Evolutionary conservation across 805 yeast genomes (phyloP).

Genomic region (Isabelozyma rhagii): DNA sequence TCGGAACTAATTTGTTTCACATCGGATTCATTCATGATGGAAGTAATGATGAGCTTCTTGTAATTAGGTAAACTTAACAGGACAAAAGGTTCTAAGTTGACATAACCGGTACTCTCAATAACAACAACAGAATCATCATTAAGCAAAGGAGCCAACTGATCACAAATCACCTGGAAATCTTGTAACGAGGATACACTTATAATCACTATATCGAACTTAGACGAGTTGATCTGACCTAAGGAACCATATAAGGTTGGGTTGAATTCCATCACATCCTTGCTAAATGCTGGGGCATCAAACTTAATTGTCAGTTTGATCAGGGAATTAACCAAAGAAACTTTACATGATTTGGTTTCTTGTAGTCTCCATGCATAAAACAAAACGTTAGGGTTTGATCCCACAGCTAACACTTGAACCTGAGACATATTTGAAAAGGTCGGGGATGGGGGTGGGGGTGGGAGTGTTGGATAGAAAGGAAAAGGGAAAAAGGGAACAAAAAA

Average conservation of each 20-base stretch:
- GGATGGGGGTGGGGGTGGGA: neutral
- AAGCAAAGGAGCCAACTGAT: conserved; percentile 21
- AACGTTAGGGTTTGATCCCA: conserved; percentile 58
- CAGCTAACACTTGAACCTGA: conserved; percentile 20
- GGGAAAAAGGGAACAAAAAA: neutral
- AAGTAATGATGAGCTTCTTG: conserved; percentile 37
- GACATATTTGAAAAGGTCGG: conserved; percentile 9
- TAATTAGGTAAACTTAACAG: conserved; percentile 37
- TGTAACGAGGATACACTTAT: conserved; percentile 35
- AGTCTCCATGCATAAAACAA: conserved; percentile 60
- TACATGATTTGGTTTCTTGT: conserved; percentile 38
- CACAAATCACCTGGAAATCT: conserved; percentile 31
- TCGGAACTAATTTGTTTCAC: conserved; percentile 33
- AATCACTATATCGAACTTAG: conserved; percentile 32
- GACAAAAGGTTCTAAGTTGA: conserved; percentile 70
- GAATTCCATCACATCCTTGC: conserved; percentile 8
- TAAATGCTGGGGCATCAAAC: conserved; percentile 5
- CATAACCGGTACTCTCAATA: conserved; percentile 68
- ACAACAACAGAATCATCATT: conserved; percentile 48
- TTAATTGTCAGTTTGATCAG: conserved; percentile 2
- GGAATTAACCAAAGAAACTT: conserved; percentile 38
- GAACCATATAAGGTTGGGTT: conserved; percentile 11
- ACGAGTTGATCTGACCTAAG: conserved; percentile 4
- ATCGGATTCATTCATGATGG: conserved; percentile 64
- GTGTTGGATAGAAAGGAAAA: neutral